Evolutionary conservation across 768 basidiomycete species (phyloP).

Genomic region (Trametes coccinea): DNA sequence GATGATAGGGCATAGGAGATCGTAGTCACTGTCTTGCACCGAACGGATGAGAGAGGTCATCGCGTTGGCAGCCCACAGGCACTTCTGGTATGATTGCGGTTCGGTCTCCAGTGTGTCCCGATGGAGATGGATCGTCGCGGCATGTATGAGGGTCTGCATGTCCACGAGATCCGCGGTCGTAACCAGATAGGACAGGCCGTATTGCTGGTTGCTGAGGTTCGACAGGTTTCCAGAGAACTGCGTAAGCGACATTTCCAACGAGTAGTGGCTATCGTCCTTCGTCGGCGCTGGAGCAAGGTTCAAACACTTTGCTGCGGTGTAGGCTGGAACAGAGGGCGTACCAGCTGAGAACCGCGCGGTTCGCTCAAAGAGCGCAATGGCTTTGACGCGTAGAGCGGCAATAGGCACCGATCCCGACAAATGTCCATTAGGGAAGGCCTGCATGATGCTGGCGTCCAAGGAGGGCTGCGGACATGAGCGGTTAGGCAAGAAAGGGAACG

Average conservation of each 20-base stretch:
- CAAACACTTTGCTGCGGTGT: background rate
- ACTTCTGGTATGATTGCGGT: slow-evolving; percentile 36
- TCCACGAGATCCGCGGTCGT: slow-evolving; percentile 43
- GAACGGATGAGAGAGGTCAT: slow-evolving; percentile 47
- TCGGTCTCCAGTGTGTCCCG: slow-evolving; percentile 39
- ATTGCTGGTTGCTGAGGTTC: slow-evolving; percentile 35
- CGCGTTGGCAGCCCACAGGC: slow-evolving; percentile 45
- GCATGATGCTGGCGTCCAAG: background rate
- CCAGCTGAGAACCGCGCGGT: slow-evolving; percentile 46
- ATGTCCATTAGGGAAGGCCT: slow-evolving; percentile 1
- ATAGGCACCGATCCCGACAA: slow-evolving; percentile 7
- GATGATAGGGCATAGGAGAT: slow-evolving; percentile 53
- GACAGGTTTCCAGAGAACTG: slow-evolving; percentile 45
- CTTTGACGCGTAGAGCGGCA: slow-evolving; percentile 48
- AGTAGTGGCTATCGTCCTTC: slow-evolving; percentile 34
- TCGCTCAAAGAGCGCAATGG: slow-evolving; percentile 53
- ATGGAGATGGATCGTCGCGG: slow-evolving; percentile 53
- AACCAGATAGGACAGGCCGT: slow-evolving; percentile 25
- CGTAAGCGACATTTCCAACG: slow-evolving; percentile 46
- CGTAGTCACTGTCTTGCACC: slow-evolving; percentile 51
- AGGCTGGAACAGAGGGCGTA: slow-evolving; percentile 28
- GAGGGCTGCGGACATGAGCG: slow-evolving; percentile 3
- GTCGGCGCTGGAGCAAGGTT: slow-evolving; percentile 27
- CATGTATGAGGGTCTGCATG: slow-evolving; percentile 51
- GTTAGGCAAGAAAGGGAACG: background rate